A percentile compares a stretch with the other conserved stretches of the same genome.
Conservation (phyloP, 1,139 yeast species). For the Kluyveromyces sp. region DNA sequence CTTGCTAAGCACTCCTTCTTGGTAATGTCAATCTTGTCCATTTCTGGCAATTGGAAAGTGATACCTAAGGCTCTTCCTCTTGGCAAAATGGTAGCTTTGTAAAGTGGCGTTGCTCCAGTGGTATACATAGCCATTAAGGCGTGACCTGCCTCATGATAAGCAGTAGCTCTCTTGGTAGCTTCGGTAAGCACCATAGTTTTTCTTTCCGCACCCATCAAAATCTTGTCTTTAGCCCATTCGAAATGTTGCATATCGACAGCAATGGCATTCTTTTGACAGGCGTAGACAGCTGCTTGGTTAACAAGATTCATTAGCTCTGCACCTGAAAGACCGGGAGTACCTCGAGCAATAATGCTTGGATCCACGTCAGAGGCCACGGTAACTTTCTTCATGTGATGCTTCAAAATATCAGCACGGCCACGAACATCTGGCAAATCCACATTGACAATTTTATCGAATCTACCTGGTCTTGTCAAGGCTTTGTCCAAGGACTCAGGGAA, state of each 20-base stretch:
- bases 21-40: slow-evolving; percentile 95
- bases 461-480: slow-evolving; percentile 96
- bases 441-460: slow-evolving; percentile 92
- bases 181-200: slow-evolving; percentile 96
- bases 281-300: slow-evolving; percentile 96
- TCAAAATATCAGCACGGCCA: slow-evolving; percentile 88
- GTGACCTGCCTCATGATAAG: slow-evolving; percentile 98
- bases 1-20: slow-evolving; percentile 84
- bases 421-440: slow-evolving; percentile 97
- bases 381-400: slow-evolving; percentile 87
- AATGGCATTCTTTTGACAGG: slow-evolving; percentile 86
- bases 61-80: slow-evolving; percentile 96
- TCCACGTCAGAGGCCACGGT: slow-evolving; percentile 82
- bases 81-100: slow-evolving; percentile 94
- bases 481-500: slow-evolving; percentile 95
- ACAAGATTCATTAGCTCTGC: slow-evolving; percentile 94
- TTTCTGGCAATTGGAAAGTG: slow-evolving; percentile 94
- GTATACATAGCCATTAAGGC: slow-evolving; percentile 96
- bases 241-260: slow-evolving; percentile 86
- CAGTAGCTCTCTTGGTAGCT: slow-evolving; percentile 87
- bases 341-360: slow-evolving; percentile 84
- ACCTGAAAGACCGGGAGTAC: slow-evolving; percentile 96
- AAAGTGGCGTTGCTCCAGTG: slow-evolving; percentile 91
- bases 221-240: slow-evolving; percentile 99
- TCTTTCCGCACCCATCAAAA: slow-evolving; percentile 95